A percentile compares a stretch with the other conserved stretches of the same genome.
These are phyloP conservation scores for Rhododendron henanense DNA, from an alignment of 148 eudicot genomes.

Conservation along the genomic window DNA sequence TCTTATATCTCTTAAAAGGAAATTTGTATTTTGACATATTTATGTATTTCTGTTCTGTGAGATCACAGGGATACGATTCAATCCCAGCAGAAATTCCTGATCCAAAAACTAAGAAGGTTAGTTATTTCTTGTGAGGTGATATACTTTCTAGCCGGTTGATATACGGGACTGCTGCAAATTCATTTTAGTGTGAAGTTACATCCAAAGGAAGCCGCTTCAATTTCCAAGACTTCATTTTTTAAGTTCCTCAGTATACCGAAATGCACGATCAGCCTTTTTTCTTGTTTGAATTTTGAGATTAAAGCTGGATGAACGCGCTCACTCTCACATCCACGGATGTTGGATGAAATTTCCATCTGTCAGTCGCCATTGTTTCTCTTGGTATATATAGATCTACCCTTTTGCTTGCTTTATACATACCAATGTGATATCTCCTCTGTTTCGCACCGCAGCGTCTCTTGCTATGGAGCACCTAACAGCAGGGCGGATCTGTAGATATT, in stretches of 20 bases:
- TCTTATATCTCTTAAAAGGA: background rate
- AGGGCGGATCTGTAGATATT: too few species aligned
- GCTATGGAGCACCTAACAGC: too few species aligned
- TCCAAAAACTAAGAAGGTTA: constrained; percentile 84
- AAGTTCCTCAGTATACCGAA: background rate
- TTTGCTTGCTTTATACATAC: background rate
- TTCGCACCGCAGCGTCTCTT: background rate
- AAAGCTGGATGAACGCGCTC: background rate
- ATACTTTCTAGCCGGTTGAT: background rate
- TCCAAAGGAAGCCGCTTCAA: background rate
- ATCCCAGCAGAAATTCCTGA: constrained; percentile 86
- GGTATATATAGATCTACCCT: background rate
- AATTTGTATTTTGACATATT: background rate
- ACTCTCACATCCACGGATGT: background rate
- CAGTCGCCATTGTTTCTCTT: too few species aligned
- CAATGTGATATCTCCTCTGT: background rate
- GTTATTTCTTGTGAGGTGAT: constrained; percentile 12
- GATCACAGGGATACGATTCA: constrained; percentile 83
- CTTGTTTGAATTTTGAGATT: background rate
- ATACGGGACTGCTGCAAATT: background rate
- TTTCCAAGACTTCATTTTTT: background rate
- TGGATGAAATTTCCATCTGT: background rate
- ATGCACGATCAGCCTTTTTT: background rate
- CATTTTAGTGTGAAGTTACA: background rate
- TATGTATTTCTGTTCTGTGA: constrained; percentile 1